A percentile compares a stretch with the other conserved stretches of the same genome.
These are phyloP conservation scores for Yarrowia deformans DNA, from an alignment of 805 yeast genomes.

Conservation along the genomic window DNA sequence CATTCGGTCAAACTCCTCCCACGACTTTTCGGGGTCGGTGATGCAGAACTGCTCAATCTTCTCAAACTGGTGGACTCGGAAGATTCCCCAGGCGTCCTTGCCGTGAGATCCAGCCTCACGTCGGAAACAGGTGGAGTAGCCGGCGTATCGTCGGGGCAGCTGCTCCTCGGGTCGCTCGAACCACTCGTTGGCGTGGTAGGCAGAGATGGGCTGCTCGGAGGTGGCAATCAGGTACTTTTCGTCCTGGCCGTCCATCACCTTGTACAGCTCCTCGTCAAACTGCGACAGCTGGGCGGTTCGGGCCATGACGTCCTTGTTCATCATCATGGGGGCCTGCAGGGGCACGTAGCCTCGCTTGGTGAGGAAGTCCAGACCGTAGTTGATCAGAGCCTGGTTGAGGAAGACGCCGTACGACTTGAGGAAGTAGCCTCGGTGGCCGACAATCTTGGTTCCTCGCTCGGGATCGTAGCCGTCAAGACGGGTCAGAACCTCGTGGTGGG, in stretches of 20 bases:
- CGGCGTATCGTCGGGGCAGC: conserved; percentile 95
- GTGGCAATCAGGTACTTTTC: conserved; percentile 98
- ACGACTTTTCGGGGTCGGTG: conserved; percentile 97
- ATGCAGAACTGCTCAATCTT: conserved; percentile 96
- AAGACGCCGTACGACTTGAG: conserved; percentile 95
- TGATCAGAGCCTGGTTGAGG: conserved; percentile 96
- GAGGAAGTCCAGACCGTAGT: conserved; percentile 89
- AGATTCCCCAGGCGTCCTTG: conserved; percentile 99
- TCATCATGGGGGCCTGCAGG: conserved; percentile 98
- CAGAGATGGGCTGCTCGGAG: conserved; percentile 98
- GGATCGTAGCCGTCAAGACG: conserved; percentile 98
- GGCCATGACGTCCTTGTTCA: conserved; percentile 99
- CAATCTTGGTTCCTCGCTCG: conserved; percentile 96
- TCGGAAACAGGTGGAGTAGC: conserved; percentile 98
- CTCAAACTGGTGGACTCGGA: conserved; percentile 98
- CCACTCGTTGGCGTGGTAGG: conserved; percentile 98
- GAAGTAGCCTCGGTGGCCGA: conserved; percentile 98
- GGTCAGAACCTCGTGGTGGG: conserved; percentile 94
- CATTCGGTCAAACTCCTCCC: conserved; percentile 98
- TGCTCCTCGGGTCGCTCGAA: conserved; percentile 97
- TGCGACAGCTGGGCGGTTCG: conserved; percentile 98
- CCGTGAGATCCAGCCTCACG: conserved; percentile 99
- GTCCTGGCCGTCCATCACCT: conserved; percentile 95
- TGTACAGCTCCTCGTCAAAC: conserved; percentile 97
- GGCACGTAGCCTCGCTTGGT: conserved; percentile 82